Evolutionary conservation across 306 rosid species (phyloP).

Genomic region (Inga leiocalycina): DNA sequence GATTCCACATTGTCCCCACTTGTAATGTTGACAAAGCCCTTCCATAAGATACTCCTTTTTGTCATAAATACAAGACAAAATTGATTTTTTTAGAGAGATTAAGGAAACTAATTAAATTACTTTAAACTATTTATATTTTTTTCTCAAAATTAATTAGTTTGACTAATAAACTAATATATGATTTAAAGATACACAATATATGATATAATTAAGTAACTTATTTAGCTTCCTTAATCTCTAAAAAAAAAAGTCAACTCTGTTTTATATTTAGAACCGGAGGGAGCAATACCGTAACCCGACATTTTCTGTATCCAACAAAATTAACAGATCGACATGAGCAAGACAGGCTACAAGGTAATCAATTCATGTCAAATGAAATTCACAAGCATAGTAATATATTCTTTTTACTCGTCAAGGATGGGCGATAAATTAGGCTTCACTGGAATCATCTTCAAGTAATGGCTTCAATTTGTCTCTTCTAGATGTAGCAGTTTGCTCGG

Average conservation of each 20-base stretch:
- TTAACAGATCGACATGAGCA: conserved; percentile 13
- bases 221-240: no score
- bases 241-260: no score
- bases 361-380: not conserved
- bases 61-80: no score
- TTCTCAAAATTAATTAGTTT: no score
- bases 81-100: no score
- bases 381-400: not conserved
- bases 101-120: no score
- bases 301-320: conserved; percentile 15
- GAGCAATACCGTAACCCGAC: not conserved
- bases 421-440: conserved; percentile 40
- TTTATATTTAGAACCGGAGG: no score
- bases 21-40: conserved; percentile 7
- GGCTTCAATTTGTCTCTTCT: conserved; percentile 52
- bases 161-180: no score
- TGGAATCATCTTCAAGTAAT: conserved; percentile 55
- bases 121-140: no score
- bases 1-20: not conserved
- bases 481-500: conserved; percentile 36
- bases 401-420: not conserved
- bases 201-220: no score
- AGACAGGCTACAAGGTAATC: not conserved
- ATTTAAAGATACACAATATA: no score
- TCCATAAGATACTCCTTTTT: conserved; percentile 1